Conservation (phyloP, 306 rosid species). For the Rosa lucieae region DNA sequence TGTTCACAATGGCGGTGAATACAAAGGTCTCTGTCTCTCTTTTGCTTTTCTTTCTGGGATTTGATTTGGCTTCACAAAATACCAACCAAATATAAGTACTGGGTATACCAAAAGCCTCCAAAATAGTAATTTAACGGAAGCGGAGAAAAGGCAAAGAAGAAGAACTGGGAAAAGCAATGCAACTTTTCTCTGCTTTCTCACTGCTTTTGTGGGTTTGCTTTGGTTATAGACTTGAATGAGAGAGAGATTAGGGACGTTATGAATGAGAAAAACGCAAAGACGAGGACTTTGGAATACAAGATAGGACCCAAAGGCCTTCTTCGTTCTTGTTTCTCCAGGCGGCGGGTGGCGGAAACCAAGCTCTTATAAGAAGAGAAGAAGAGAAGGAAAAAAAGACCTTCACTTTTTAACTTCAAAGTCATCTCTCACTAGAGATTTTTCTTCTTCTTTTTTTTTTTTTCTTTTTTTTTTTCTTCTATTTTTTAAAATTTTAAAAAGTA, state of each 20-base stretch:
- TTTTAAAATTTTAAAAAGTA: not conserved
- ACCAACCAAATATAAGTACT: not conserved
- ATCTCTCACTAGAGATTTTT: not conserved
- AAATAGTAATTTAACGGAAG: constrained; percentile 1
- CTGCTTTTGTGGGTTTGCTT: not conserved
- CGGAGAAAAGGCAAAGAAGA: constrained; percentile 3
- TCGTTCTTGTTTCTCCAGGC: constrained; percentile 20
- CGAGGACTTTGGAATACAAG: constrained; percentile 33
- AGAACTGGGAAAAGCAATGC: constrained; percentile 20
- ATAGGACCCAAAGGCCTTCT: constrained; percentile 20
- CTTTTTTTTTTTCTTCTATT: not conserved
- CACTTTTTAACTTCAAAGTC: not conserved
- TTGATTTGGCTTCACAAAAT: constrained; percentile 18
- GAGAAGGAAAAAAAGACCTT: constrained; percentile 6
- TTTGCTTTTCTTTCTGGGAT: constrained; percentile 27
- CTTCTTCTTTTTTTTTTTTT: not conserved
- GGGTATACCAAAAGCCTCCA: constrained; percentile 18
- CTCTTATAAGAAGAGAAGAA: not conserved
- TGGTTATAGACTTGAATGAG: not conserved
- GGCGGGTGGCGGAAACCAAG: constrained; percentile 32
- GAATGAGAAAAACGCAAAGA: not conserved
- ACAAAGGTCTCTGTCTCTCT: constrained; percentile 26
- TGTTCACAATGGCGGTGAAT: constrained; percentile 69
- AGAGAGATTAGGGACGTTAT: constrained; percentile 1
- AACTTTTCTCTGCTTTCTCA: constrained; percentile 3